Conservation (phyloP, 169 alveolate genomes). For the Eimeria maxima region DNA sequence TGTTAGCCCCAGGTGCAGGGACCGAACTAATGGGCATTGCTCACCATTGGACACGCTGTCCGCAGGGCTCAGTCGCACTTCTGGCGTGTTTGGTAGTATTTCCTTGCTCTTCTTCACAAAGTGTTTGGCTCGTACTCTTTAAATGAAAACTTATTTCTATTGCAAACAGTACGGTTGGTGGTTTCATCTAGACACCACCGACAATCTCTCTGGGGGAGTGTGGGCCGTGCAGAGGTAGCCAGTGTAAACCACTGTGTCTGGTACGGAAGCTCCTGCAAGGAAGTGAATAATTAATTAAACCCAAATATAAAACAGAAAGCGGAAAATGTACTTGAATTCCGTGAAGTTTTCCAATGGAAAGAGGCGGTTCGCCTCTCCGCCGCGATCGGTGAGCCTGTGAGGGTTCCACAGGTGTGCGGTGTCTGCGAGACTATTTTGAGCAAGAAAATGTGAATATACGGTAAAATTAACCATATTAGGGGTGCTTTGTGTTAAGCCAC, state of each 20-base stretch:
- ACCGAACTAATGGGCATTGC: no score
- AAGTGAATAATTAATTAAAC: not conserved
- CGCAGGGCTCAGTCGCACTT: not conserved
- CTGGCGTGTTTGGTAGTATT: not conserved
- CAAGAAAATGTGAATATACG: not conserved
- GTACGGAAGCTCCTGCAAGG: not conserved
- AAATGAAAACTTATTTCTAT: not conserved
- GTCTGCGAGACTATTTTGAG: not conserved
- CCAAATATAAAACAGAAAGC: not conserved
- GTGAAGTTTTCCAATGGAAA: not conserved
- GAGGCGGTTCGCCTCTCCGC: not conserved
- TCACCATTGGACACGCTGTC: not conserved
- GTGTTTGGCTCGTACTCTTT: not conserved
- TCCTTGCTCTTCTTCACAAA: not conserved
- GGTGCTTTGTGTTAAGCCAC: not conserved
- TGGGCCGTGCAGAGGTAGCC: not conserved
- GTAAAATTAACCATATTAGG: not conserved
- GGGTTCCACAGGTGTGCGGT: not conserved
- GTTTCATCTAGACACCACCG: not conserved
- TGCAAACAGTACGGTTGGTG: not conserved
- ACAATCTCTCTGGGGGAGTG: not conserved
- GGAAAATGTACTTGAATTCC: not conserved
- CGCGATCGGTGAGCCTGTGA: not conserved
- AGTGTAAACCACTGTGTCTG: not conserved
- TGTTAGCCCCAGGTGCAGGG: no score